Conservation (phyloP, 805 yeast genomes). For the Scheffersomyces ergatensis region DNA sequence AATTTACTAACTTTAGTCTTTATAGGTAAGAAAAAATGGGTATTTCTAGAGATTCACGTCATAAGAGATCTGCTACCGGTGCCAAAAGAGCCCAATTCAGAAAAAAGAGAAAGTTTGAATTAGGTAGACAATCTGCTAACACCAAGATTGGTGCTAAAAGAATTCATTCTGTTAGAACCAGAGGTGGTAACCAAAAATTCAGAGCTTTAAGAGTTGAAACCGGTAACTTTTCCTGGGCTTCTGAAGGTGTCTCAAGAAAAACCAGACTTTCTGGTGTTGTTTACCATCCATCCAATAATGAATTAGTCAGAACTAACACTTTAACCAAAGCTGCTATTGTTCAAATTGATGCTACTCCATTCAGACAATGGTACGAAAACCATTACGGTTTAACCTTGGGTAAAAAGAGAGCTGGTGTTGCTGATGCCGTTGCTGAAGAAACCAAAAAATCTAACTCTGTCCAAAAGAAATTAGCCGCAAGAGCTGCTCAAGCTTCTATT, state of each 20-base stretch:
- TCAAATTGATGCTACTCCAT: slow-evolving; percentile 99
- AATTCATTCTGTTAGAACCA: slow-evolving; percentile 98
- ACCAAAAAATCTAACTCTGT: slow-evolving; percentile 70
- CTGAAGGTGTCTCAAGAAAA: slow-evolving; percentile 98
- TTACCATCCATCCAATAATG: slow-evolving; percentile 99
- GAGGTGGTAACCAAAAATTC: slow-evolving; percentile 99
- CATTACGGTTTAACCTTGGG: slow-evolving; percentile 95
- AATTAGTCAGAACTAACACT: slow-evolving; percentile 99
- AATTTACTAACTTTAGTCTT: slow-evolving; percentile 11
- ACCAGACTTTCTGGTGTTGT: slow-evolving; percentile 97
- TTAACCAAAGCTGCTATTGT: slow-evolving; percentile 98
- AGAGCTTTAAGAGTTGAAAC: slow-evolving; percentile 99
- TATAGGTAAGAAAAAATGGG: slow-evolving; percentile 67
- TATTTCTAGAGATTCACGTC: slow-evolving; percentile 99
- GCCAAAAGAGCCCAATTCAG: slow-evolving; percentile 99
- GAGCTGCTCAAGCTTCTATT: slow-evolving; percentile 81
- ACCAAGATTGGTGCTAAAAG: slow-evolving; percentile 99
- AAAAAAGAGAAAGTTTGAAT: slow-evolving; percentile 99
- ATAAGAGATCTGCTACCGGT: slow-evolving; percentile 99
- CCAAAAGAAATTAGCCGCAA: slow-evolving; percentile 90
- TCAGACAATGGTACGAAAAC: slow-evolving; percentile 98
- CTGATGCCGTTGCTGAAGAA: slow-evolving; percentile 58
- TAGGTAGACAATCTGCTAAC: slow-evolving; percentile 99
- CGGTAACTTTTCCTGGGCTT: slow-evolving; percentile 99
- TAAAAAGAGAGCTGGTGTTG: slow-evolving; percentile 52